These are phyloP conservation scores for Didymella sp. DNA, from an alignment of 2,329 filamentous ascomycete genomes.

Conservation along the genomic window DNA sequence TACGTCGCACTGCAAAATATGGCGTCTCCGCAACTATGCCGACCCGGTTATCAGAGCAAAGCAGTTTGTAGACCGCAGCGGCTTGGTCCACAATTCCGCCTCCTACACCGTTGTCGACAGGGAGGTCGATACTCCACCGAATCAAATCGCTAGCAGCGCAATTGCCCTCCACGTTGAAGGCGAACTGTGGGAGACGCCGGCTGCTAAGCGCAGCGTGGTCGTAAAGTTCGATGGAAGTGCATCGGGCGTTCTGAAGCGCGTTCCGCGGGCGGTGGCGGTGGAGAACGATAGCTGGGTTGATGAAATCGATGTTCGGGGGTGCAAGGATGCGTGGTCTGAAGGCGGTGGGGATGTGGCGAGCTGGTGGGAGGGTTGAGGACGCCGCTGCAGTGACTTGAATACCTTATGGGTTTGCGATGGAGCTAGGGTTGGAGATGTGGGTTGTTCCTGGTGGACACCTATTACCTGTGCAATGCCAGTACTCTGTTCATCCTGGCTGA, in stretches of 20 bases:
- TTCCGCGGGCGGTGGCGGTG: constrained; percentile 34
- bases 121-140: constrained; percentile 19
- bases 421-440: too few relatives aligned
- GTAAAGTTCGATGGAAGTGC: constrained; percentile 34
- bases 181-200: constrained; percentile 3
- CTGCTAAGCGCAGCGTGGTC: constrained; percentile 8
- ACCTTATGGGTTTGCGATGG: background rate
- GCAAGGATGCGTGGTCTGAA: constrained; percentile 40
- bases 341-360: constrained; percentile 37
- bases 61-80: constrained; percentile 34
- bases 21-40: constrained; percentile 52
- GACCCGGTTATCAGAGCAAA: constrained; percentile 12
- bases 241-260: constrained; percentile 22
- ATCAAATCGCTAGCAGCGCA: background rate
- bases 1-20: constrained; percentile 55
- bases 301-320: constrained; percentile 35
- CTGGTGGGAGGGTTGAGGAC: constrained; percentile 15
- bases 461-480: too few relatives aligned
- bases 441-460: too few relatives aligned
- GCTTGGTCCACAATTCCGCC: constrained; percentile 31
- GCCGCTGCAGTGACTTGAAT: background rate
- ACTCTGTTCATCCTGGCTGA: too few relatives aligned
- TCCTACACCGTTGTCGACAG: constrained; percentile 13
- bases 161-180: background rate
- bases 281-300: constrained; percentile 43